Conservation (phyloP, 2,329 filamentous ascomycete genomes). For the Coleophoma crateriformis region DNA sequence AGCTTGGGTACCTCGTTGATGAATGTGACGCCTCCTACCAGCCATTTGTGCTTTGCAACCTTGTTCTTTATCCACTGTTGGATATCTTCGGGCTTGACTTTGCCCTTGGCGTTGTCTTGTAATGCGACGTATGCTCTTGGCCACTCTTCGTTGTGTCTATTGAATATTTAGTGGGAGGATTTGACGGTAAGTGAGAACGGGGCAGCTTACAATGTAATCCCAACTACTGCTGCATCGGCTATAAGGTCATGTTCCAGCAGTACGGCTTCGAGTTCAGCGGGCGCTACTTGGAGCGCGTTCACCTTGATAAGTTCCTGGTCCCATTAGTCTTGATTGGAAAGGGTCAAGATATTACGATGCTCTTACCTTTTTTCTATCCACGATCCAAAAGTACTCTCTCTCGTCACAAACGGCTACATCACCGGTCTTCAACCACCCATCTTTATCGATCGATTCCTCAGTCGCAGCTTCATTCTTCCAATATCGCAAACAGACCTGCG, state of each 20-base stretch:
- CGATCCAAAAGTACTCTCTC: slow-evolving; percentile 43
- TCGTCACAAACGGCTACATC: slow-evolving; percentile 46
- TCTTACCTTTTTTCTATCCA: slow-evolving; percentile 46
- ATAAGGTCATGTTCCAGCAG: slow-evolving; percentile 45
- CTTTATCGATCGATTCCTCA: slow-evolving; percentile 38
- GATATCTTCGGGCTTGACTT: slow-evolving; percentile 46
- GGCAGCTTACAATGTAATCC: slow-evolving; percentile 37
- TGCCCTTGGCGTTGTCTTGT: slow-evolving; percentile 38
- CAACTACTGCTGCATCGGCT: slow-evolving; percentile 49
- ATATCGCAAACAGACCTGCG: slow-evolving; percentile 54
- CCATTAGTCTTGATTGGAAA: neutral
- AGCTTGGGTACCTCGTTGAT: slow-evolving; percentile 52
- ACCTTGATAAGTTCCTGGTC: slow-evolving; percentile 51
- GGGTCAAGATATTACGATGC: neutral
- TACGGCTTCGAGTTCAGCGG: slow-evolving; percentile 49
- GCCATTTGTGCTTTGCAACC: slow-evolving; percentile 46
- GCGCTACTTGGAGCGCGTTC: slow-evolving; percentile 54
- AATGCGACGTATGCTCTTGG: slow-evolving; percentile 47
- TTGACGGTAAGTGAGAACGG: neutral
- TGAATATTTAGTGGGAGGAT: slow-evolving; percentile 1
- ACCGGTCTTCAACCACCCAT: slow-evolving; percentile 55
- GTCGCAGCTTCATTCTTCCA: slow-evolving; percentile 52
- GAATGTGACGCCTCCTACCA: slow-evolving; percentile 46
- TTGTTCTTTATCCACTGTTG: slow-evolving; percentile 37
- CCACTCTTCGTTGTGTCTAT: slow-evolving; percentile 41